Evolutionary conservation across 73 alveolate species (phyloP).

Genomic region (Paramecium sexaurelia): DNA sequence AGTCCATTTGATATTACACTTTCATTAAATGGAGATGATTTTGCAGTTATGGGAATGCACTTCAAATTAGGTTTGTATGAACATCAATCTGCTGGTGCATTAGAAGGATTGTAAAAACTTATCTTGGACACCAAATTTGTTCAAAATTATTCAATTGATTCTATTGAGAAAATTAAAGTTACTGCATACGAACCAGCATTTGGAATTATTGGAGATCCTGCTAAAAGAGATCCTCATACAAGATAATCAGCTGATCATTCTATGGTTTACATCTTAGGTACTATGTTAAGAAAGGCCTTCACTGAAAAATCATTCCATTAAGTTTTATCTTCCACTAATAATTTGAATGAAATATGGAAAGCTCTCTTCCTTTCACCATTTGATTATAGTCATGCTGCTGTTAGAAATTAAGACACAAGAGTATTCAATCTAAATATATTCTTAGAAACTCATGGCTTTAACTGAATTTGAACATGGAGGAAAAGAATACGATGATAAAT

Average conservation of each 20-base stretch:
- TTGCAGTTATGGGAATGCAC: slow-evolving; percentile 96
- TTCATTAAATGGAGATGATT: slow-evolving; percentile 77
- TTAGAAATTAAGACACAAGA: slow-evolving; percentile 73
- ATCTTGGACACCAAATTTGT: slow-evolving; percentile 59
- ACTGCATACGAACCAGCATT: slow-evolving; percentile 96
- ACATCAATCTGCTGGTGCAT: slow-evolving; percentile 97
- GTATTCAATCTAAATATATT: background rate
- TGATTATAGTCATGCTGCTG: slow-evolving; percentile 76
- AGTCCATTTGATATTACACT: slow-evolving; percentile 83
- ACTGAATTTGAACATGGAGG: slow-evolving; percentile 89
- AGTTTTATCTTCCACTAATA: slow-evolving; percentile 26
- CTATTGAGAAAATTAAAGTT: slow-evolving; percentile 83
- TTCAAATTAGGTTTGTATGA: slow-evolving; percentile 95
- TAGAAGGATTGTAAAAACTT: slow-evolving; percentile 76
- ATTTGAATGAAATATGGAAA: slow-evolving; percentile 82
- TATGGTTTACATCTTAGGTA: slow-evolving; percentile 83
- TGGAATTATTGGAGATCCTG: slow-evolving; percentile 97
- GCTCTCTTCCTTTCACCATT: slow-evolving; percentile 80
- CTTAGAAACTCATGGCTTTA: slow-evolving; percentile 45
- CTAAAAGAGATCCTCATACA: slow-evolving; percentile 88
- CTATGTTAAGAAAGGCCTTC: slow-evolving; percentile 79
- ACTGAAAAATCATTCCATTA: slow-evolving; percentile 63
- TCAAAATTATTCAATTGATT: slow-evolving; percentile 68
- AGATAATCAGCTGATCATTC: slow-evolving; percentile 94
- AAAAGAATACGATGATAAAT: slow-evolving; percentile 78